A percentile compares a stretch with the other conserved stretches of the same genome.
Conservation (phyloP, 2,329 filamentous ascomycete species). For the Catunica adiposa region DNA sequence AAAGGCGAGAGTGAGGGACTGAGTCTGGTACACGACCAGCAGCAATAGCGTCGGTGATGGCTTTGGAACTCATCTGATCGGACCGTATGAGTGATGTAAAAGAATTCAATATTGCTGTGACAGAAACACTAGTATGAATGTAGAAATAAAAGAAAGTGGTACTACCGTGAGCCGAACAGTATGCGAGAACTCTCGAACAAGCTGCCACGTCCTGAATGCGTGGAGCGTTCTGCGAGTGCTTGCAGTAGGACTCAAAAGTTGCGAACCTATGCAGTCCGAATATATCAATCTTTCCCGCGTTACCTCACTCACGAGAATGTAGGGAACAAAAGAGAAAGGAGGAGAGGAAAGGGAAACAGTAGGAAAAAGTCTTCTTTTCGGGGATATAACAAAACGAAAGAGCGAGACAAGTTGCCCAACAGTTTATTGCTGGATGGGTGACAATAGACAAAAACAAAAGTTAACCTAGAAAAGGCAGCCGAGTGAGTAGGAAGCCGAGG, state of each 20-base stretch:
- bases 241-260: neutral
- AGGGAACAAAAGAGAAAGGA: neutral
- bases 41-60: slow-evolving; percentile 20
- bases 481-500: neutral
- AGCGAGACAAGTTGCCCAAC: neutral
- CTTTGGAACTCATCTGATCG: slow-evolving; percentile 9
- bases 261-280: neutral
- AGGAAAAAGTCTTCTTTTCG: neutral
- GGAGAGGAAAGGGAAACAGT: neutral
- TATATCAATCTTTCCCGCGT: neutral
- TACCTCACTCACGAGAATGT: neutral
- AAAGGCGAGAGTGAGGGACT: slow-evolving; percentile 22
- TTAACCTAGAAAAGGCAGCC: neutral
- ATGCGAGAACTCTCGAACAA: neutral
- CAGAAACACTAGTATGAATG: neutral
- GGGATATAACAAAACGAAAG: neutral
- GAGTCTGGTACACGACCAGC: slow-evolving; percentile 22
- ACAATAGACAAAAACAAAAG: neutral
- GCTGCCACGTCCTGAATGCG: neutral
- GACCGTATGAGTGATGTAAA: neutral
- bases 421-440: neutral
- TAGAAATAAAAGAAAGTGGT: neutral
- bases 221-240: neutral
- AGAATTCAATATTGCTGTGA: neutral
- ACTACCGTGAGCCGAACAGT: neutral